Percentiles rank a stretch among this genome's conserved stretches.
phyloP scores from a whole-genome alignment of 2,329 filamentous ascomycete species.

The Diplodia intermedia region DNA sequence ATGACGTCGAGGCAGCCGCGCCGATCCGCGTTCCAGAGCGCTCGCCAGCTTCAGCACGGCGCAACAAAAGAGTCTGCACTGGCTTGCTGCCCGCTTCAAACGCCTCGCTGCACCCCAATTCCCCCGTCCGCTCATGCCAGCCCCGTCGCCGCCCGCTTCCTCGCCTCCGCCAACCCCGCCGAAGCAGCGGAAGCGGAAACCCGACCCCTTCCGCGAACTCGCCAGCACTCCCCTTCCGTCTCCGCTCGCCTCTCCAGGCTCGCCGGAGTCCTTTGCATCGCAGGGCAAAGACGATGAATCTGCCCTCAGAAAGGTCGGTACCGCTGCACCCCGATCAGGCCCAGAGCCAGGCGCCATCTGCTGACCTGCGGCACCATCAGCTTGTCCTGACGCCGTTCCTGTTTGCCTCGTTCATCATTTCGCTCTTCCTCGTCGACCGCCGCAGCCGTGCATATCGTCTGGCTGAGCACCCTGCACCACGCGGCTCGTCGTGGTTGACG shows the following conservation, averaged over 20 bases:
- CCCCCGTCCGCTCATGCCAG: conserved; percentile 1
- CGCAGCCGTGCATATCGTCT: conserved; percentile 60
- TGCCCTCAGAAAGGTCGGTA: conserved; percentile 40
- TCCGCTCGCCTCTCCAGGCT: conserved; percentile 38
- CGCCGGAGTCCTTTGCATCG: conserved; percentile 13
- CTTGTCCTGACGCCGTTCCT: conserved; percentile 67
- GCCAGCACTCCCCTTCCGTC: conserved; percentile 38
- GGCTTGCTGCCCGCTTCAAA: not conserved
- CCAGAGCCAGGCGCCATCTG: not conserved
- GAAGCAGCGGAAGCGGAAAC: conserved; percentile 26
- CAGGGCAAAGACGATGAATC: conserved; percentile 37
- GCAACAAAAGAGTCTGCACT: not conserved
- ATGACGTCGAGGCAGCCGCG: not conserved
- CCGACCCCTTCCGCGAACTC: conserved; percentile 44
- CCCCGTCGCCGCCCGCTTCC: not conserved
- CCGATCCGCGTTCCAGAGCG: not conserved
- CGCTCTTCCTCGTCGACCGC: conserved; percentile 68
- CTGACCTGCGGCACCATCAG: conserved; percentile 35
- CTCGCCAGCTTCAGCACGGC: too few relatives aligned
- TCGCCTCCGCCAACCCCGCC: conserved; percentile 3
- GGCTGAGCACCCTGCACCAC: conserved; percentile 40
- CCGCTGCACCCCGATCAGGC: not conserved
- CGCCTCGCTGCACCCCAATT: not conserved
- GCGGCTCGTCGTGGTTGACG: conserved; percentile 49
- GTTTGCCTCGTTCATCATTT: conserved; percentile 70